A percentile compares a stretch with the other conserved stretches of the same genome.
Conservation (phyloP, 352 stramenopile species). For the Phytophthora agathidicida region DNA sequence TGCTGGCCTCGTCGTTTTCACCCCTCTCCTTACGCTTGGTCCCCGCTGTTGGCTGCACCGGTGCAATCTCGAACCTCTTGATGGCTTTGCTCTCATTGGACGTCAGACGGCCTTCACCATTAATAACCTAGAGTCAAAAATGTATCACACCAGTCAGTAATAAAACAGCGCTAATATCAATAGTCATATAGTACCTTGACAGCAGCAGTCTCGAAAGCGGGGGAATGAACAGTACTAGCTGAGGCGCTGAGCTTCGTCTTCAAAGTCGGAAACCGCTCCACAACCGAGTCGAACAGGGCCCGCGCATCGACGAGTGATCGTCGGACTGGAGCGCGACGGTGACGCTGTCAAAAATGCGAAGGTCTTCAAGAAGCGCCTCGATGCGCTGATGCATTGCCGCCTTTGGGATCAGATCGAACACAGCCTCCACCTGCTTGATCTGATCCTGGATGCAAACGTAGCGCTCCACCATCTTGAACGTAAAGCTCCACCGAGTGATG, state of each 20-base stretch:
- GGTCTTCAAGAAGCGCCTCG: slow-evolving; percentile 1
- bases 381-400: slow-evolving; percentile 1
- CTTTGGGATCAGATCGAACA: slow-evolving; percentile 8
- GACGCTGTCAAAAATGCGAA: slow-evolving; percentile 12
- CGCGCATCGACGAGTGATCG: slow-evolving; percentile 1
- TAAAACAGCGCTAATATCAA: neutral
- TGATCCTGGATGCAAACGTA: slow-evolving; percentile 13
- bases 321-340: neutral
- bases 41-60: too few relatives aligned
- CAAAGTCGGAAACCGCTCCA: neutral
- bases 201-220: neutral
- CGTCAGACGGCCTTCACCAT: neutral
- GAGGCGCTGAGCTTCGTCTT: neutral
- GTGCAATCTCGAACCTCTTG: neutral
- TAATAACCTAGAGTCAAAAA: neutral
- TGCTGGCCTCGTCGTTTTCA: neutral
- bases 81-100: neutral
- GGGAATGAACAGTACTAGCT: slow-evolving; percentile 1
- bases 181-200: slow-evolving; percentile 1
- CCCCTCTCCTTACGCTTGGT: neutral
- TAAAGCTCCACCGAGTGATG: slow-evolving; percentile 6
- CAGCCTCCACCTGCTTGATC: slow-evolving; percentile 2
- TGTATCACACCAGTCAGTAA: neutral
- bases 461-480: neutral
- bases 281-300: slow-evolving; percentile 2